phyloP scores from a whole-genome alignment of 2,329 filamentous ascomycete species.

The Tetracladium maxilliforme region DNA sequence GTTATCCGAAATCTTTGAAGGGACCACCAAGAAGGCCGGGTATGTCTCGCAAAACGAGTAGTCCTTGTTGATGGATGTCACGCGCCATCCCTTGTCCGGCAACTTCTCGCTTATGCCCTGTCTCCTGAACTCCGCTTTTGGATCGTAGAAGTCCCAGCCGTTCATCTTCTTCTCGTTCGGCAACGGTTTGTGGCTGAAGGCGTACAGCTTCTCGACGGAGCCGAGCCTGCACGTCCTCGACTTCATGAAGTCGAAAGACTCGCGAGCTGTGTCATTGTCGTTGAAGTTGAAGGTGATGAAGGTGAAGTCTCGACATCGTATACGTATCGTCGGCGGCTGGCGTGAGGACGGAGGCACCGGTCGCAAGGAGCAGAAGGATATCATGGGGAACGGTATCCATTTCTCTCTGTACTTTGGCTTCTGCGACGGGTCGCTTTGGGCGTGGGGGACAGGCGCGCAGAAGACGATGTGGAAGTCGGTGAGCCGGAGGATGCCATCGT shows the following conservation, averaged over 20 bases:
- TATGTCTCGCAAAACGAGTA: conserved; percentile 91
- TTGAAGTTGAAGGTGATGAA: conserved; percentile 84
- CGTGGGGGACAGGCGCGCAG: conserved; percentile 15
- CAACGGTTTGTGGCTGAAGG: conserved; percentile 71
- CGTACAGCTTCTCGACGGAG: conserved; percentile 77
- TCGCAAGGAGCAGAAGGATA: conserved; percentile 65
- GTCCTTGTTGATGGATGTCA: conserved; percentile 80
- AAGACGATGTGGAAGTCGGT: conserved; percentile 44
- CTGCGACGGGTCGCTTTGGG: conserved; percentile 18
- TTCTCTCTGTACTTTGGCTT: conserved; percentile 46
- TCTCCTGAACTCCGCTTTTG: conserved; percentile 69
- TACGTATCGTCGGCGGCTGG: conserved; percentile 66
- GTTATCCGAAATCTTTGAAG: conserved; percentile 86
- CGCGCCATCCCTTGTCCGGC: conserved; percentile 71
- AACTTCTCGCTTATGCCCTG: conserved; percentile 77
- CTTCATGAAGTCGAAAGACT: conserved; percentile 79
- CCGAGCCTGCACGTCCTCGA: conserved; percentile 68
- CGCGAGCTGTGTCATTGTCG: conserved; percentile 58
- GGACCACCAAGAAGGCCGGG: conserved; percentile 71
- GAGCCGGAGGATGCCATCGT: conserved; percentile 41
- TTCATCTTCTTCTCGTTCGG: conserved; percentile 59
- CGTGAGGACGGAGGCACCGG: conserved; percentile 56
- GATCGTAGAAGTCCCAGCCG: conserved; percentile 77
- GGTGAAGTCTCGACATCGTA: conserved; percentile 86
- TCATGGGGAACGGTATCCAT: conserved; percentile 93